Conservation (phyloP, 129 eudicot genomes). For the Mikania micrantha region DNA sequence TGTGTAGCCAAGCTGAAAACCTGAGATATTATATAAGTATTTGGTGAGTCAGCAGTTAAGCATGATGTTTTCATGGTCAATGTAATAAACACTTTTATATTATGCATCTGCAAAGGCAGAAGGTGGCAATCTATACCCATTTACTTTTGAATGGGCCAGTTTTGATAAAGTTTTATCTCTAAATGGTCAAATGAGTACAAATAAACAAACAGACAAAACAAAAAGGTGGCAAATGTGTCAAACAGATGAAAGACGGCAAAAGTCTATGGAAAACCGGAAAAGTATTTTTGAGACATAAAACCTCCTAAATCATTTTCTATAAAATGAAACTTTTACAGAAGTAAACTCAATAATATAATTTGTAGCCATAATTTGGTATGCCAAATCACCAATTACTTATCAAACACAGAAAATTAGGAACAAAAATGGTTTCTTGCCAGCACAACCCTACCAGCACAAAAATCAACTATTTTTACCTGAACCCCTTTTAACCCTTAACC, state of each 20-base stretch:
- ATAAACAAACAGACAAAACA: background rate
- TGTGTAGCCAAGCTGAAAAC: slow-evolving; percentile 88
- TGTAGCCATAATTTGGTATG: background rate
- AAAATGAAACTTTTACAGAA: background rate
- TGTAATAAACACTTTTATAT: background rate
- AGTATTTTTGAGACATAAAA: background rate
- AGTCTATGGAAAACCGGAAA: background rate
- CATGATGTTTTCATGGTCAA: background rate
- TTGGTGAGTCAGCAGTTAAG: background rate
- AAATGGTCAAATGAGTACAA: background rate
- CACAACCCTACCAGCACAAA: background rate
- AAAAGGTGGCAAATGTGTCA: background rate
- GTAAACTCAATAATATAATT: background rate
- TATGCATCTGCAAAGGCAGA: background rate
- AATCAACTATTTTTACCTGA: background rate
- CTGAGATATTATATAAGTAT: slow-evolving; percentile 25
- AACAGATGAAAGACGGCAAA: background rate
- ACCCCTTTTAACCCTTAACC: background rate
- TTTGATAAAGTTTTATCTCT: background rate
- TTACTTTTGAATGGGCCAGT: background rate
- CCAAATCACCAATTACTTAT: background rate
- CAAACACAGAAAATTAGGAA: background rate
- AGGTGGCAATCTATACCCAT: background rate
- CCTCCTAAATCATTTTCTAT: background rate
- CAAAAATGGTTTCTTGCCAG: background rate